Base-by-base conservation (phyloP, 495 filamentous ascomycete genomes). In the Aspergillus ellipticus region DNA sequence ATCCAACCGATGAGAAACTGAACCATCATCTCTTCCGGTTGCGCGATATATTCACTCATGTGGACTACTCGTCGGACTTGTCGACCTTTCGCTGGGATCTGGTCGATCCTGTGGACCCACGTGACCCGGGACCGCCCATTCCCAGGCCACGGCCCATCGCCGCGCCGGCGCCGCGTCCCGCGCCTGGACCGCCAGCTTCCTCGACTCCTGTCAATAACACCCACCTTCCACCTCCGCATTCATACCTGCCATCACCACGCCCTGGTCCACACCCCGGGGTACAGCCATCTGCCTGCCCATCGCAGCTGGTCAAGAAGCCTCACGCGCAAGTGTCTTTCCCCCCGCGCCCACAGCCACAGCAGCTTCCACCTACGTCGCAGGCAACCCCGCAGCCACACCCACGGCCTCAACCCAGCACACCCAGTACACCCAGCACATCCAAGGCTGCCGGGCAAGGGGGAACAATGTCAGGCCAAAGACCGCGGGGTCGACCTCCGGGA, bases 21-120 rank as follows among this genome's bases (percentile, higher is more conserved):
- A 90, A 90, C 58, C 67, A 73, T 42, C 87, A 89, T 67, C 68
- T 89, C 17, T 66, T 78, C 4, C 42, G 60, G 6, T 57, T 89
- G 2, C 75, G 69, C 19, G 56, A 67, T 4, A 67, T 55, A 3
- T 72, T 85, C 29, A 33, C 54, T 4, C 60, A 66, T n/a, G 63
- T 85, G 2, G 70, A 72, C 51, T 49, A 57, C 35, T 60, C 63
- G 11, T 70, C 74, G 8, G 85, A 90, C 64, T 61, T 90, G 11
- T 66, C 66, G n/a, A 88, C 84, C 0, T 72, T 90, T 20, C 68
- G 78, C 28, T 90, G 87, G 87, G 86, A 89, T 66, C 46, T 87
- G 15, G 73, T 90, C 2, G 87, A 89, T 64, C 45, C 56, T 1
- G 33, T 43, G 11, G 37, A 42, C 15, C 20, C 59, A 61, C 64